Evolutionary conservation across 2,329 filamentous ascomycete species (phyloP).

Genomic region (Ophiocordyceps sinensis): DNA sequence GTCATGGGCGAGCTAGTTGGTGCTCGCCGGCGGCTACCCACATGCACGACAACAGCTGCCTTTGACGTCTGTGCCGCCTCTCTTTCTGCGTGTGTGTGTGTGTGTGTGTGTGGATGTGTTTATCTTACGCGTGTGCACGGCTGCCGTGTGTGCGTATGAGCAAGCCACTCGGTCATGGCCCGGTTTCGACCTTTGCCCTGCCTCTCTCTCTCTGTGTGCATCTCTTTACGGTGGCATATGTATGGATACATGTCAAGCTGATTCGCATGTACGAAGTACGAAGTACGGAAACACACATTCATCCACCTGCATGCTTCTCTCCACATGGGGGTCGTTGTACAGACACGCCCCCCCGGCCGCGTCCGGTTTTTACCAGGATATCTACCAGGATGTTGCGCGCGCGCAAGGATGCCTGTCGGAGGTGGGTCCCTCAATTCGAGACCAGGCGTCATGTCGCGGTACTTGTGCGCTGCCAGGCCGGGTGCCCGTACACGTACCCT

Average conservation of each 20-base stretch:
- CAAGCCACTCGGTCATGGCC: too few species aligned
- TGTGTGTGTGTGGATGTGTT: too few species aligned
- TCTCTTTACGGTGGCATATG: background rate
- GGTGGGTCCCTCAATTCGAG: background rate
- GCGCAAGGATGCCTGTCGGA: background rate
- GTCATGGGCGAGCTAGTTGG: too few species aligned
- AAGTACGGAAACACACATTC: background rate
- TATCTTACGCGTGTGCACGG: too few species aligned
- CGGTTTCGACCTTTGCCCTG: too few species aligned
- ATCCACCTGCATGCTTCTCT: background rate
- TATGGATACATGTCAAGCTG: background rate
- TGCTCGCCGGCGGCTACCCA: too few species aligned
- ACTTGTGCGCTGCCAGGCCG: slow-evolving; percentile 1
- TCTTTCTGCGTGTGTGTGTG: too few species aligned
- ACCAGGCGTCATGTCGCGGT: slow-evolving; percentile 1
- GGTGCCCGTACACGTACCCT: too few species aligned
- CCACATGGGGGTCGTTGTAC: background rate
- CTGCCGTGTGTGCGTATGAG: too few species aligned
- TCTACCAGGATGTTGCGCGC: background rate
- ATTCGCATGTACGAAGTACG: background rate
- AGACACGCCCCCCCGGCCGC: background rate
- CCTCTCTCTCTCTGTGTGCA: too few species aligned
- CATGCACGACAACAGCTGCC: too few species aligned
- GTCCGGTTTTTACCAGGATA: background rate
- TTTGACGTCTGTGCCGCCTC: too few species aligned